These are phyloP conservation scores for Gossypium gossypioides DNA, from an alignment of 441 rosid species.

Conservation along the genomic window DNA sequence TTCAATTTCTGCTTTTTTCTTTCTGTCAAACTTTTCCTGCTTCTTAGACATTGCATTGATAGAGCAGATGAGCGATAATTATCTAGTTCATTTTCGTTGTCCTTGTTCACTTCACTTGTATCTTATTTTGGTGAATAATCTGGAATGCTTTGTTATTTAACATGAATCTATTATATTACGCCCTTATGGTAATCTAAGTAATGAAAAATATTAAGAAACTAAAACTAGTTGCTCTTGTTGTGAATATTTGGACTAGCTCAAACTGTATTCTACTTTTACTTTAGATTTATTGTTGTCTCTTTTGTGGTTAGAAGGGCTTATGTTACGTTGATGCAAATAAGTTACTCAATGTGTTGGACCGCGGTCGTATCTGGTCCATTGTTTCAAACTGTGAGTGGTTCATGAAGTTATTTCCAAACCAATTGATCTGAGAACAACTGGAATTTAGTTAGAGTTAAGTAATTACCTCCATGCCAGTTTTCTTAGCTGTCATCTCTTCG, in stretches of 20 bases:
- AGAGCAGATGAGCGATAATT: not conserved
- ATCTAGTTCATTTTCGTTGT: not conserved
- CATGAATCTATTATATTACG: not conserved
- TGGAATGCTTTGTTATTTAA: not conserved
- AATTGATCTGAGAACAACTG: not conserved
- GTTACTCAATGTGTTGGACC: not conserved
- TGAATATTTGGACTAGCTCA: not conserved
- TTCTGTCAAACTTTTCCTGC: not conserved
- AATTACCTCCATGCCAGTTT: not conserved
- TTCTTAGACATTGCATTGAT: not conserved
- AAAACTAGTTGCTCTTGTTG: not conserved
- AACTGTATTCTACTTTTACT: not conserved
- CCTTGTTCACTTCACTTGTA: not conserved
- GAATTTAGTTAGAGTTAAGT: not conserved
- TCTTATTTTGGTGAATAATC: not conserved
- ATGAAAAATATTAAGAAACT: not conserved
- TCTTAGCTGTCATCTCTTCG: not conserved
- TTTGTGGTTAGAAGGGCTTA: not conserved
- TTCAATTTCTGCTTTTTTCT: not conserved
- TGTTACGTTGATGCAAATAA: not conserved
- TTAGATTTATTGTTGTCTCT: not conserved
- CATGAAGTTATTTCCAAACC: not conserved
- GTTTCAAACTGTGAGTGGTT: not conserved
- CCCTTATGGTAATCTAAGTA: not conserved
- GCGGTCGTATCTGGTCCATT: not conserved